A percentile compares a stretch with the other conserved stretches of the same genome.
phyloP scores from a whole-genome alignment of 176 grass and related monocot genomes.

The Leersia perrieri region DNA sequence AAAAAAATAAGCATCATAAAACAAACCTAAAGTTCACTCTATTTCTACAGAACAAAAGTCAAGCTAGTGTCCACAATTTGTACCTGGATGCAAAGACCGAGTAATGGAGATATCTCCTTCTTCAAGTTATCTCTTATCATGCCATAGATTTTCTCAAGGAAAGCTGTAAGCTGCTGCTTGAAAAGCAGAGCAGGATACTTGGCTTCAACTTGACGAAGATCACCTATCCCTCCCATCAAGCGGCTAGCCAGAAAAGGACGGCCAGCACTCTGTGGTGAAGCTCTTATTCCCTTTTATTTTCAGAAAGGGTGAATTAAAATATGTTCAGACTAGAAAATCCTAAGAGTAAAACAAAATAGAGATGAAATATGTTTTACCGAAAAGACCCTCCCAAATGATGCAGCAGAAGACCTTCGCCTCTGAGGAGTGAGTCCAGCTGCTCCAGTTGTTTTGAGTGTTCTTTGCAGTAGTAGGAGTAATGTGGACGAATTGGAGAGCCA shows the following conservation, averaged over 20 bases:
- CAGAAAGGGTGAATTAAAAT: constrained; percentile 29
- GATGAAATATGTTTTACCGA: constrained; percentile 58
- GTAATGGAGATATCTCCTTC: constrained; percentile 96
- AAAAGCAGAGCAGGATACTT: constrained; percentile 99
- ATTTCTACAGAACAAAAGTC: not conserved
- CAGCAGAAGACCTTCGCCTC: constrained; percentile 76
- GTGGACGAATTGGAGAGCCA: constrained; percentile 98
- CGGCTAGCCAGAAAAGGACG: constrained; percentile 74
- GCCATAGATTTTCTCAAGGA: constrained; percentile 98
- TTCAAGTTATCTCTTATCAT: constrained; percentile 99
- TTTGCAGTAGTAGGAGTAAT: constrained; percentile 85
- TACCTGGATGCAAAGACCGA: constrained; percentile 98
- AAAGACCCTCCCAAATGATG: constrained; percentile 89
- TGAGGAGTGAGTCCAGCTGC: constrained; percentile 79
- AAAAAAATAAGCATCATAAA: constrained; percentile 33
- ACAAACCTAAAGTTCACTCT: constrained; percentile 2
- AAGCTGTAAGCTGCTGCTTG: constrained; percentile 99
- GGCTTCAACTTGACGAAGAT: constrained; percentile 95
- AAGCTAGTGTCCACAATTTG: not conserved
- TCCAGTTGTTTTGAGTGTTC: constrained; percentile 87
- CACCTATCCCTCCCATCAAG: constrained; percentile 68
- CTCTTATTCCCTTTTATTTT: constrained; percentile 68
- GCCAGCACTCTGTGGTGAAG: constrained; percentile 77
- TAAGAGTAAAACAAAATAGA: not conserved
- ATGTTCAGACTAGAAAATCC: constrained; percentile 27